Evolutionary conservation across 169 alveolate genomes (phyloP), one percentile per base, ranked within the genome.

Genomic region (Cryptosporidium felis): DNA sequence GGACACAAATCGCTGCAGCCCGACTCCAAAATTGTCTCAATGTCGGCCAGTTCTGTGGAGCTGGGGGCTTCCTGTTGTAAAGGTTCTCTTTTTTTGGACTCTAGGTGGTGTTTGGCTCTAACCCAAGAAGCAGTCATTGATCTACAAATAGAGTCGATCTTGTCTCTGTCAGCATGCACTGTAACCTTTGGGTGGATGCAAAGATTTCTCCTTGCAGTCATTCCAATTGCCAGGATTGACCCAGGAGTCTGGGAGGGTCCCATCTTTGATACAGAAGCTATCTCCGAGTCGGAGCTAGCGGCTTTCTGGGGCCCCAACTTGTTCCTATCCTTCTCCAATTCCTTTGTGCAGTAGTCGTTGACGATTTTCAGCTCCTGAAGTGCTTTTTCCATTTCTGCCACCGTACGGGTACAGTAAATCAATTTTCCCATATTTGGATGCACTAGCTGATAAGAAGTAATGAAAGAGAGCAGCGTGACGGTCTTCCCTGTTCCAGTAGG

Each of bases 401-500:
- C 97, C 23, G 99, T 96, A 21, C 98, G 93, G 32, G 98, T 95
- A 88, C 98, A 96, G 80, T 93, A 96, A 30, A 95, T 90, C 49
- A 96, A 82, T 92, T 95, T 92, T 18, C 94, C 94, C 51, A 88
- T 80, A 28, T 92, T 94, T 2, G 97, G 97, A 67, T 92, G 92
- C 38, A 93, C 90, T 62, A 93, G 91, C 82, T 95, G 97, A 80
- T 95, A 97, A 23, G 98, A 93, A 16, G 98, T 90, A 41, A 96
- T 93, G 40, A 97, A 89, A 28, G 99, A 94, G 51, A 97, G 89
- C 41, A 97, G 88, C n/a, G 98, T 95, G 44, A 97, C 99, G 6
- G 99, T 97, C 80, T 97, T 97, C 12, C 99, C 99, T 65, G 99
- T 96, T 9, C 99, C 99, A 12, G 99, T 97, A 30, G 99, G 99